Base-by-base conservation (phyloP, 176 grass and related monocot genomes). In the Bothriochloa decipiens region DNA sequence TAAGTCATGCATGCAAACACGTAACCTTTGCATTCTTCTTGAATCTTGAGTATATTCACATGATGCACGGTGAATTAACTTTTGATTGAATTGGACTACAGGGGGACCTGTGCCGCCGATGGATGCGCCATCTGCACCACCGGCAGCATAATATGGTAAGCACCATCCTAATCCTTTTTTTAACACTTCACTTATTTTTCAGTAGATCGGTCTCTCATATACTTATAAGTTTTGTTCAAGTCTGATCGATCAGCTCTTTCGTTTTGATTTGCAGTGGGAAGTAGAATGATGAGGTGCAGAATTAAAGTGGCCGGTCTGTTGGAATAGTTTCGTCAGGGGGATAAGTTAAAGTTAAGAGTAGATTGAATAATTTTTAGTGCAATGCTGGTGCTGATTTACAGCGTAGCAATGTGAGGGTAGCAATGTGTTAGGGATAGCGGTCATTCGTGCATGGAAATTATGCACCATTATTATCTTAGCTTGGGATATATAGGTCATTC, bases 71-170 rank as follows among this genome's bases (percentile, higher is more conserved):
- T 7, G 49, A 53, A 57, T 57, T 52, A 52, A 52, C 22, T 22
- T 22, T 18, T 57, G 53, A 22, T 9, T 57, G 53, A 8, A 57
- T 57, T 76, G 22, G 28, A 7, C 6, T 7, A 39, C 32, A 76
- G 74, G 52, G 10, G 74, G 74, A 0, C 52, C 28, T 76, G 74
- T 76, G 74, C 74, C 52, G 11, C 52, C 74, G 11, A 60, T 76
- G 74, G 53, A 76, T 22, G 32, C 52, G 20, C 29, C 74, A 15
- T 25, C 41, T 15, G 41, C 70, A 16, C 70, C 23, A 11, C 70
- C 41, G 39, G 40, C 70, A 72, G n/a, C n/a, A 17, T 25, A 7
- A 28, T 73, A 45, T 3, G n/a, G 40, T 70, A 45, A 37, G n/a
- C 42, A 71, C 35, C 36, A 11, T 71, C 41, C 23, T 23, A 3